phyloP scores from a whole-genome alignment of 2,329 filamentous ascomycete genomes.

The Fusarium drepaniforme region DNA sequence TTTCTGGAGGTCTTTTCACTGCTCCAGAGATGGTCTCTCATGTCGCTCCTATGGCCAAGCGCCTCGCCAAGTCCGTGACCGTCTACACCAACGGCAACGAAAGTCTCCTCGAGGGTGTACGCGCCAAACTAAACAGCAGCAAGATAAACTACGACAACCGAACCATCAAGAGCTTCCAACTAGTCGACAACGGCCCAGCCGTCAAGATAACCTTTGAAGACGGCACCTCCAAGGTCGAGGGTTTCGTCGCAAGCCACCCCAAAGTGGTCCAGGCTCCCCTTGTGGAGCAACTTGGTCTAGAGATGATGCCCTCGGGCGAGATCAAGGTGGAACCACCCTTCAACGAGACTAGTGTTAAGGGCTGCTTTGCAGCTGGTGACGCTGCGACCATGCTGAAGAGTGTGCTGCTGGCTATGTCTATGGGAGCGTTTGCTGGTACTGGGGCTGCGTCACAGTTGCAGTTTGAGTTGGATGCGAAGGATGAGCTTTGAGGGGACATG shows the following conservation, averaged over 20 bases:
- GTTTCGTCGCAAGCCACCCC: conserved; percentile 57
- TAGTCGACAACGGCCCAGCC: conserved; percentile 40
- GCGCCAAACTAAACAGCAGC: conserved; percentile 44
- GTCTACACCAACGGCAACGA: conserved; percentile 64
- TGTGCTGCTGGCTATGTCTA: conserved; percentile 44
- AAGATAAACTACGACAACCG: conserved; percentile 55
- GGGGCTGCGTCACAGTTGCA: conserved; percentile 45
- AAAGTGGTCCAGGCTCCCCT: conserved; percentile 54
- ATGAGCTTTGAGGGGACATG: conserved; percentile 37
- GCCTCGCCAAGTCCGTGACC: conserved; percentile 58
- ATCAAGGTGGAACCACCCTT: conserved; percentile 59
- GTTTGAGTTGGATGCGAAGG: conserved; percentile 43
- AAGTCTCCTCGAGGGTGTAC: conserved; percentile 46
- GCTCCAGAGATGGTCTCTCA: conserved; percentile 50
- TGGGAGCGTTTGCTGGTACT: conserved; percentile 44
- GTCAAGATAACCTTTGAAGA: conserved; percentile 56
- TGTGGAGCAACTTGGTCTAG: conserved; percentile 58
- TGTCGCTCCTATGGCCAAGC: conserved; percentile 57
- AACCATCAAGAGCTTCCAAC: conserved; percentile 45
- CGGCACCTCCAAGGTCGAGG: conserved; percentile 51
- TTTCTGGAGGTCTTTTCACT: conserved; percentile 55
- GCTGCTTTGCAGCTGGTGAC: conserved; percentile 68
- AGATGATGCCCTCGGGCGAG: conserved; percentile 56
- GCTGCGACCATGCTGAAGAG: conserved; percentile 50
- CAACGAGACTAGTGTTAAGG: conserved; percentile 61